Conservation (phyloP, 108 stramenopile genomes). For the Stephanodiscus triporus region DNA sequence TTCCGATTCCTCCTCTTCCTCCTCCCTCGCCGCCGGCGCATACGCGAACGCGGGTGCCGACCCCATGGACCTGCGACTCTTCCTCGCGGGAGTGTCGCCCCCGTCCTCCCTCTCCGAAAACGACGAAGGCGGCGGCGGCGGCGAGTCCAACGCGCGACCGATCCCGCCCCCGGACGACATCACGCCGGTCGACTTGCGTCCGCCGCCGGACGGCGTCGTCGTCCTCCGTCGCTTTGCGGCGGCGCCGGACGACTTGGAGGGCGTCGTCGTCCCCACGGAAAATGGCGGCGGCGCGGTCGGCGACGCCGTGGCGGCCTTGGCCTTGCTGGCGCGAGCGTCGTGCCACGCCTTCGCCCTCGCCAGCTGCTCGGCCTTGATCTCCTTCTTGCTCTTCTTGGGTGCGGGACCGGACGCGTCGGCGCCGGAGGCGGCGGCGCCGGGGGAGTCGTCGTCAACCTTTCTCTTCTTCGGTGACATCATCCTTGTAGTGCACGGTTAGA, state of each 20-base stretch:
- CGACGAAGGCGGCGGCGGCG: neutral
- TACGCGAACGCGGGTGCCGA: neutral
- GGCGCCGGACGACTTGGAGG: conserved; percentile 5
- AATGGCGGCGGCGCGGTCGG: neutral
- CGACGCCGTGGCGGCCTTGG: conserved; percentile 14
- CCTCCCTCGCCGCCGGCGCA: neutral
- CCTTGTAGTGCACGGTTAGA: too few relatives aligned
- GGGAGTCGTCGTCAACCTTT: conserved; percentile 19
- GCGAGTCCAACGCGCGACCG: neutral
- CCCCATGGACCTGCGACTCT: neutral
- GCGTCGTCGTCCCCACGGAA: neutral
- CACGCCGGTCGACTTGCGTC: neutral
- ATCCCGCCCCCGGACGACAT: neutral
- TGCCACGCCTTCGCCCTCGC: conserved; percentile 29
- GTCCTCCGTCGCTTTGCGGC: neutral
- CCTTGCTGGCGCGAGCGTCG: neutral
- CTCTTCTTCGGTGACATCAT: conserved; percentile 45
- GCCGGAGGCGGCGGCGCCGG: neutral
- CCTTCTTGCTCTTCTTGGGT: conserved; percentile 35
- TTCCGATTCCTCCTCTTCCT: neutral
- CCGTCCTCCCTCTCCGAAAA: neutral
- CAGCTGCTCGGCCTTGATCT: conserved; percentile 10
- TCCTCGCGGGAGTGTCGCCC: neutral
- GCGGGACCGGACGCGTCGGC: neutral
- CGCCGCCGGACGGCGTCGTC: neutral